Percentiles rank a stretch among this genome's conserved stretches.
These are phyloP conservation scores for Leccinum angustisporum DNA, from an alignment of 1,284 basidiomycete species.

Conservation along the genomic window DNA sequence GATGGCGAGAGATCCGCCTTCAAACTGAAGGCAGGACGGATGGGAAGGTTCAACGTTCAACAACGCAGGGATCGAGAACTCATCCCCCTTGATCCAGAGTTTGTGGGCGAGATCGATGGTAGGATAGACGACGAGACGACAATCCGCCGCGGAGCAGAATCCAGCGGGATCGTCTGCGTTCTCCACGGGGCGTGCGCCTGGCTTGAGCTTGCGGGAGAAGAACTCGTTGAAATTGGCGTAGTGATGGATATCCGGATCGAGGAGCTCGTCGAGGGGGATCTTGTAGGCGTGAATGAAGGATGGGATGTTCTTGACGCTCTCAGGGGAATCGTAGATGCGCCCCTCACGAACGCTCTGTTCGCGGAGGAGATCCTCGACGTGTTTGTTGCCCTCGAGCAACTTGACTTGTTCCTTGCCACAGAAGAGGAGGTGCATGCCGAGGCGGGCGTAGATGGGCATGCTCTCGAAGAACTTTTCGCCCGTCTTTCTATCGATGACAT, in stretches of 20 bases:
- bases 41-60: constrained; percentile 45
- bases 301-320: constrained; percentile 62
- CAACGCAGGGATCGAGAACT: constrained; percentile 68
- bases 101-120: constrained; percentile 59
- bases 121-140: constrained; percentile 68
- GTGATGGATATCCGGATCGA: constrained; percentile 58
- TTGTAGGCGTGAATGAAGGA: constrained; percentile 76
- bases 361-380: constrained; percentile 60
- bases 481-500: constrained; percentile 58
- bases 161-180: constrained; percentile 52
- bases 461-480: constrained; percentile 71
- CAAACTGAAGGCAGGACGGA: constrained; percentile 42
- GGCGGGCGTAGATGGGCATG: constrained; percentile 73
- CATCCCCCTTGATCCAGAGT: constrained; percentile 77
- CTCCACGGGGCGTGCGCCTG: constrained; percentile 66
- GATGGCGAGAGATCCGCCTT: constrained; percentile 56
- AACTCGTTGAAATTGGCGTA: constrained; percentile 83
- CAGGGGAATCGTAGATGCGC: constrained; percentile 51
- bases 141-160: constrained; percentile 74
- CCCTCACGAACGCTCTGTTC: constrained; percentile 70
- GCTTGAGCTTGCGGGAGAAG: constrained; percentile 68
- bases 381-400: constrained; percentile 49
- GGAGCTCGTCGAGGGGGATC: constrained; percentile 62
- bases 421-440: constrained; percentile 82
- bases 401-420: constrained; percentile 55